phyloP scores from a whole-genome alignment of 805 yeast species.

The Saccharomyces kudriavzevii region DNA sequence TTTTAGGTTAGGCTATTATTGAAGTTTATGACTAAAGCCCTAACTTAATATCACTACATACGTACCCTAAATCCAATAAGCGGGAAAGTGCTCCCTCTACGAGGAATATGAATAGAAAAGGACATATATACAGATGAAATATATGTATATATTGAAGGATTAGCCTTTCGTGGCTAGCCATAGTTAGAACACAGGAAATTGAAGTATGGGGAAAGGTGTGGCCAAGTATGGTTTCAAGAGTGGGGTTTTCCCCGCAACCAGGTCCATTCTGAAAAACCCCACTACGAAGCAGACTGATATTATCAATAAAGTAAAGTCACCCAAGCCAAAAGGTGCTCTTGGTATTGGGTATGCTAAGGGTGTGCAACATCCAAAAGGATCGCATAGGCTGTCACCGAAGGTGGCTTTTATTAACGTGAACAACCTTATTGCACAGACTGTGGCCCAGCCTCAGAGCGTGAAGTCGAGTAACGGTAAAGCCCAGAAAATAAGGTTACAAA shows the following conservation, averaged over 20 bases:
- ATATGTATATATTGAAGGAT: neutral
- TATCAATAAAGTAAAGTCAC: constrained; percentile 35
- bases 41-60: neutral
- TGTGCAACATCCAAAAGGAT: constrained; percentile 57
- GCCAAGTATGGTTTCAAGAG: constrained; percentile 51
- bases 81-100: neutral
- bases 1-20: neutral
- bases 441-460: constrained; percentile 36
- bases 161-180: neutral
- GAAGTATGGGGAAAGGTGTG: constrained; percentile 39
- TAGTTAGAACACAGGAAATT: neutral
- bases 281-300: constrained; percentile 37
- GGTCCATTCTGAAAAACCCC: constrained; percentile 68
- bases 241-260: constrained; percentile 73
- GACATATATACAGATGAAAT: neutral
- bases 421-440: constrained; percentile 48
- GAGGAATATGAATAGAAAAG: neutral
- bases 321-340: constrained; percentile 38
- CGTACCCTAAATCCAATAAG: neutral
- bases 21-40: neutral
- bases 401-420: constrained; percentile 52
- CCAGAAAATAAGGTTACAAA: constrained; percentile 24
- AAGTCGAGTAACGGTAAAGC: constrained; percentile 6
- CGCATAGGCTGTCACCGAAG: constrained; percentile 47
- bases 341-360: constrained; percentile 61